These are phyloP conservation scores for Centaurea solstitialis DNA, from an alignment of 129 eudicot species.

Conservation along the genomic window DNA sequence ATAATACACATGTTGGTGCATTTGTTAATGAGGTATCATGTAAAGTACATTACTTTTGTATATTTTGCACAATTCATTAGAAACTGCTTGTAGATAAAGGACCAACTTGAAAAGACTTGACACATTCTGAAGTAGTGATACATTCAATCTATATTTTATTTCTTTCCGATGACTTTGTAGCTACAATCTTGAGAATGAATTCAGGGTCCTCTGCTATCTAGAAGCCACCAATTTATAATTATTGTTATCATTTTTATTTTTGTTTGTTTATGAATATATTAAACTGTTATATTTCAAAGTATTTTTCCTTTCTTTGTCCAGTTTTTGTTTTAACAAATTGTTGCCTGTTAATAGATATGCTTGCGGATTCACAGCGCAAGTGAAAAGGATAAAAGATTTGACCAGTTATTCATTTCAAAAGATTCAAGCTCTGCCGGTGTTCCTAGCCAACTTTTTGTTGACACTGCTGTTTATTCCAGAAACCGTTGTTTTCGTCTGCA, in stretches of 20 bases:
- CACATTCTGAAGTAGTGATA: neutral
- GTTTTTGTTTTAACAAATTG: neutral
- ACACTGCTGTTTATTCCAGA: conserved; percentile 92
- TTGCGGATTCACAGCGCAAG: conserved; percentile 55
- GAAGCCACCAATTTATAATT: neutral
- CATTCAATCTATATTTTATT: neutral
- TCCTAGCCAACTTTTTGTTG: conserved; percentile 71
- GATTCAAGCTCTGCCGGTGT: conserved; percentile 54
- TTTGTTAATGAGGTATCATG: conserved; percentile 86
- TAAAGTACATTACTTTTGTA: neutral
- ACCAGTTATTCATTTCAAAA: conserved; percentile 67
- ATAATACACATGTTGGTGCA: conserved; percentile 87
- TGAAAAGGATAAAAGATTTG: conserved; percentile 59
- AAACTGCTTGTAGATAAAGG: neutral
- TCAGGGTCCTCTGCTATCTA: neutral
- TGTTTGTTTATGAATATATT: conserved; percentile 6
- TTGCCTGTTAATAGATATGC: conserved; percentile 54
- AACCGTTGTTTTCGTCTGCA: conserved; percentile 92
- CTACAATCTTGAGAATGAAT: neutral
- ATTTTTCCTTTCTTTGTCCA: neutral
- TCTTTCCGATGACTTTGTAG: neutral
- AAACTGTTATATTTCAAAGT: conserved; percentile 13
- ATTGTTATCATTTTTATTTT: neutral
- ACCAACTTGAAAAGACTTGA: neutral
- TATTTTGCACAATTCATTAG: neutral